phyloP scores from a whole-genome alignment of 805 yeast genomes.

The Spathaspora sp. region DNA sequence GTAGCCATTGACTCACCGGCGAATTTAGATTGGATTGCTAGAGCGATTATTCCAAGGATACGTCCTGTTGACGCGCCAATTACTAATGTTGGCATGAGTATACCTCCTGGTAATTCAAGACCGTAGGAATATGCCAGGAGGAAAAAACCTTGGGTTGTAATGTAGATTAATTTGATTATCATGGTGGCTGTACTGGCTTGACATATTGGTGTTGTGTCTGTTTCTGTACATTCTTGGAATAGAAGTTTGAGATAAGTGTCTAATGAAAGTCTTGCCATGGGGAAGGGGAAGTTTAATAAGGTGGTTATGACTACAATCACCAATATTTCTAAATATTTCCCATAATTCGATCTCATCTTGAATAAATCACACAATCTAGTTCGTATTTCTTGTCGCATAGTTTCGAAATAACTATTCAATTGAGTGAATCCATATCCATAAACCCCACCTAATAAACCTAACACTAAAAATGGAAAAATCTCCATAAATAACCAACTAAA shows the following conservation, averaged over 20 bases:
- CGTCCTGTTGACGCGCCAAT: slow-evolving; percentile 62
- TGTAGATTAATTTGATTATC: slow-evolving; percentile 29
- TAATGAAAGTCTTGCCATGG: slow-evolving; percentile 52
- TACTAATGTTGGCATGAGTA: slow-evolving; percentile 59
- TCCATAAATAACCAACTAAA: slow-evolving; percentile 73
- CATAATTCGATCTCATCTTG: slow-evolving; percentile 14
- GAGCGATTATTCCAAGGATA: slow-evolving; percentile 49
- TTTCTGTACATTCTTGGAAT: slow-evolving; percentile 60
- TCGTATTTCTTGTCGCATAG: slow-evolving; percentile 31
- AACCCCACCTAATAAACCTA: slow-evolving; percentile 70
- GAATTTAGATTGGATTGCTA: slow-evolving; percentile 41
- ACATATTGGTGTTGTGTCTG: not conserved
- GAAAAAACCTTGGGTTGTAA: slow-evolving; percentile 49
- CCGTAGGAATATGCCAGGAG: slow-evolving; percentile 72
- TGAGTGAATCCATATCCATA: slow-evolving; percentile 54
- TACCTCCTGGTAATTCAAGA: slow-evolving; percentile 63
- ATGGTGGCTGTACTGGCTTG: slow-evolving; percentile 12
- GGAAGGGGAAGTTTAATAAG: slow-evolving; percentile 51
- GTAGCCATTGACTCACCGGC: slow-evolving; percentile 31
- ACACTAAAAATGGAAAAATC: slow-evolving; percentile 62
- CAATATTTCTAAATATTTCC: slow-evolving; percentile 46
- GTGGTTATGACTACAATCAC: slow-evolving; percentile 49
- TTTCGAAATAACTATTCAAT: slow-evolving; percentile 36
- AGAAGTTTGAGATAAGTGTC: slow-evolving; percentile 55
- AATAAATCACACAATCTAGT: slow-evolving; percentile 16